Percentiles rank a stretch among this genome's conserved stretches.
Evolutionary conservation across 257 asterid genomes (phyloP).

Genomic region (Craterostigma plantagineum): DNA sequence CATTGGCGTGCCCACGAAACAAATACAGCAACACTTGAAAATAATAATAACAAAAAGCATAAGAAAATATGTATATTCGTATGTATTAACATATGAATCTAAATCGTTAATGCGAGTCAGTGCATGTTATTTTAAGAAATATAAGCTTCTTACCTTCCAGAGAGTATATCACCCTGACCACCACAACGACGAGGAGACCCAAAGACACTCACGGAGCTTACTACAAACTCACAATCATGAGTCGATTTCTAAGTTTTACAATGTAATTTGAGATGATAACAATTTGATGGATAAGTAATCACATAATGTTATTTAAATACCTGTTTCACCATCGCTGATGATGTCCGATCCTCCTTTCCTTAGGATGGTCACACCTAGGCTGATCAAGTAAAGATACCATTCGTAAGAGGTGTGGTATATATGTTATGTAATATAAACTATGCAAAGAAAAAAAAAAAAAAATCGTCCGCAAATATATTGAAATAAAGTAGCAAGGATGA

Average conservation of each 20-base stretch:
- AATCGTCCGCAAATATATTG: too few relatives aligned
- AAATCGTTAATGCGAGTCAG: not conserved
- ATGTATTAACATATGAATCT: too few relatives aligned
- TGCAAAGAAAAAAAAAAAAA: too few relatives aligned
- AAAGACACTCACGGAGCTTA: slow-evolving; percentile 39
- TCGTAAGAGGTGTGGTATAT: not conserved
- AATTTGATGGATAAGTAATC: not conserved
- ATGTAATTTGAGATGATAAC: not conserved
- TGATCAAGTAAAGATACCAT: not conserved
- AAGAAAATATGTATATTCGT: too few relatives aligned
- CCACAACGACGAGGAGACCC: slow-evolving; percentile 99
- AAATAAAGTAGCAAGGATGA: not conserved
- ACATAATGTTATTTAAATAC: slow-evolving; percentile 10
- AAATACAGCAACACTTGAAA: slow-evolving; percentile 65
- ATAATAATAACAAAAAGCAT: not conserved
- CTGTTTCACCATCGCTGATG: slow-evolving; percentile 70
- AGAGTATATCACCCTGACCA: slow-evolving; percentile 96
- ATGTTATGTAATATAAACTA: not conserved
- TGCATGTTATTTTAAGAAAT: too few relatives aligned
- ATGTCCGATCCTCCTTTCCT: slow-evolving; percentile 69
- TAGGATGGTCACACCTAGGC: slow-evolving; percentile 52
- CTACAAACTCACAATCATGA: slow-evolving; percentile 13
- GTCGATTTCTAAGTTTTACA: too few relatives aligned
- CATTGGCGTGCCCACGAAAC: slow-evolving; percentile 63
- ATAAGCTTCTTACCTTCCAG: slow-evolving; percentile 50